These are phyloP conservation scores for Globisporangium rhizosaccharum DNA, from an alignment of 352 stramenopile species.

Conservation along the genomic window DNA sequence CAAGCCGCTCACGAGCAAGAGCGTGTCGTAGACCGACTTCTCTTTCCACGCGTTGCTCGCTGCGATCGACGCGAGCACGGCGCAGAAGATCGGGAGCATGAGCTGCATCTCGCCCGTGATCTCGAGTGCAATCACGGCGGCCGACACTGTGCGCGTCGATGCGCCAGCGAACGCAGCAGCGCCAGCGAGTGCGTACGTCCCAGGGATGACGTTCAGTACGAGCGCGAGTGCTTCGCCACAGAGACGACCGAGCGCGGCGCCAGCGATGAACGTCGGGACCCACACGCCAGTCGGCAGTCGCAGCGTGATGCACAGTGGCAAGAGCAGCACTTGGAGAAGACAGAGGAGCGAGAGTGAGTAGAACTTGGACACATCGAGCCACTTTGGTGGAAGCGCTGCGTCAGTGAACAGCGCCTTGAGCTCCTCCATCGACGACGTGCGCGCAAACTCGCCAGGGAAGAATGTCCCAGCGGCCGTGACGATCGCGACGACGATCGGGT, in stretches of 20 bases:
- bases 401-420: slow-evolving; percentile 60
- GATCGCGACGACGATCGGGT: slow-evolving; percentile 58
- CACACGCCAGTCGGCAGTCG: slow-evolving; percentile 79
- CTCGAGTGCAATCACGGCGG: slow-evolving; percentile 84
- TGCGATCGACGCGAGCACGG: slow-evolving; percentile 60
- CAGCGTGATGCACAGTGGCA: slow-evolving; percentile 81
- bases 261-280: slow-evolving; percentile 82
- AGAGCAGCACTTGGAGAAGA: slow-evolving; percentile 46
- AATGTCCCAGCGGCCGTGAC: slow-evolving; percentile 65
- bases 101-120: slow-evolving; percentile 79
- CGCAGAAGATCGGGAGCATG: slow-evolving; percentile 80
- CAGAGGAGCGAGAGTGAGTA: slow-evolving; percentile 52
- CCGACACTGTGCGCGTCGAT: slow-evolving; percentile 72
- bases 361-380: slow-evolving; percentile 58
- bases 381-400: slow-evolving; percentile 33
- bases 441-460: slow-evolving; percentile 63
- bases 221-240: slow-evolving; percentile 55
- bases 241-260: slow-evolving; percentile 70
- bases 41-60: slow-evolving; percentile 58
- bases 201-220: slow-evolving; percentile 34
- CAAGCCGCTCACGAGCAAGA: slow-evolving; percentile 63
- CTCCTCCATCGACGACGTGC: slow-evolving; percentile 47
- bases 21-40: slow-evolving; percentile 82
- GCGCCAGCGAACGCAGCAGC: slow-evolving; percentile 65
- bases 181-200: slow-evolving; percentile 73